Conservation (phyloP, 495 filamentous ascomycete species). For the Trichoderma reesei region DNA sequence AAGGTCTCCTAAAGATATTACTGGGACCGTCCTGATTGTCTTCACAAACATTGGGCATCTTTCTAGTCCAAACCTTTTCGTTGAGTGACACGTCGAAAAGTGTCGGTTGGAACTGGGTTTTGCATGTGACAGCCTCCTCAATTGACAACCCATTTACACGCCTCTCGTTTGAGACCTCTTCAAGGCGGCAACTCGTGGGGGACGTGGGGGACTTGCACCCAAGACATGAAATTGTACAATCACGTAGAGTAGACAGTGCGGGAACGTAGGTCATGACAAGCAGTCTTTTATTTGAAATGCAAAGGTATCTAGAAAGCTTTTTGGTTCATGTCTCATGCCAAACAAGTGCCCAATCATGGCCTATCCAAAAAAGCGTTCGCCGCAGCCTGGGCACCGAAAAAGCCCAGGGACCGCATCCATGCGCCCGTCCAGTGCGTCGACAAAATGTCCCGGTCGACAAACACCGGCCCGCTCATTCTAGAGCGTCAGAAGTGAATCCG, state of each 20-base stretch:
- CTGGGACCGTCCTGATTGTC: too few relatives aligned
- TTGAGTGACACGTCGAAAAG: too few relatives aligned
- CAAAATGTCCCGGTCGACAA: not conserved
- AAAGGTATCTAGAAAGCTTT: conserved; percentile 2
- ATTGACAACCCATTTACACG: too few relatives aligned
- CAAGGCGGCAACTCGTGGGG: too few relatives aligned
- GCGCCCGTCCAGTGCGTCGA: not conserved
- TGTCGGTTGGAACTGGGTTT: too few relatives aligned
- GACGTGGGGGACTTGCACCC: too few relatives aligned
- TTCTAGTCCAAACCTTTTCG: too few relatives aligned
- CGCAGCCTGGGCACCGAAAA: not conserved
- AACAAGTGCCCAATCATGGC: not conserved
- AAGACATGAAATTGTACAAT: too few relatives aligned
- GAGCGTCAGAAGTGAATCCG: conserved; percentile 3
- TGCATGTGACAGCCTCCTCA: too few relatives aligned
- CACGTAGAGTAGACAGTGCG: not conserved
- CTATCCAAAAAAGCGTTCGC: conserved; percentile 2
- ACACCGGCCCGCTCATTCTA: not conserved
- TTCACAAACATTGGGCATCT: too few relatives aligned
- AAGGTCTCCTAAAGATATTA: too few relatives aligned
- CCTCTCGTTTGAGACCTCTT: too few relatives aligned
- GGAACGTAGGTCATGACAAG: not conserved
- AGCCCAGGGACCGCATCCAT: not conserved
- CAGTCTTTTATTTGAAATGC: not conserved
- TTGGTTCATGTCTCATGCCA: conserved; percentile 4